Percentiles rank a stretch among this genome's conserved stretches.
Evolutionary conservation across 371 early-diverging fungal genomes (phyloP).

Genomic region (Apophysomyces trapeziformis): DNA sequence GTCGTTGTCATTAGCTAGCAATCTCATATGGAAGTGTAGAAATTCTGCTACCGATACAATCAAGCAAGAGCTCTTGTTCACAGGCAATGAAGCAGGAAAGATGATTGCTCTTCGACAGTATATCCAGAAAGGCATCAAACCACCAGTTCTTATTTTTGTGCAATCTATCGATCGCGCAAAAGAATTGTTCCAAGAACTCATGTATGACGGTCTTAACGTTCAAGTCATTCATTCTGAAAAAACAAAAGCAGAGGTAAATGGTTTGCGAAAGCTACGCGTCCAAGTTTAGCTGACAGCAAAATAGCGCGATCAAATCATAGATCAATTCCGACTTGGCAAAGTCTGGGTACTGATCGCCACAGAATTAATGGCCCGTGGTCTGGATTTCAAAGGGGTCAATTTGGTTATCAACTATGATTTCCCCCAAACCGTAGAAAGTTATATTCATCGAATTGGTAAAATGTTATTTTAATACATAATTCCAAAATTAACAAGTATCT

Average conservation of each 20-base stretch:
- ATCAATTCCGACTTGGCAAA: slow-evolving; percentile 87
- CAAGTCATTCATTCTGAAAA: slow-evolving; percentile 95
- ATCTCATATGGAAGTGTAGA: slow-evolving; percentile 31
- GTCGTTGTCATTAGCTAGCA: background rate
- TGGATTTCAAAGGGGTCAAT: slow-evolving; percentile 93
- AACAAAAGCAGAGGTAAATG: slow-evolving; percentile 77
- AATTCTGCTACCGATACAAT: slow-evolving; percentile 92
- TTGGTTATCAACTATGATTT: slow-evolving; percentile 97
- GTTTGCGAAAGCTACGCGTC: background rate
- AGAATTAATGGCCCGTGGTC: slow-evolving; percentile 95
- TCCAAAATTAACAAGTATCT: background rate
- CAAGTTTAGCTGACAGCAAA: background rate
- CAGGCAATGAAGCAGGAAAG: slow-evolving; percentile 94
- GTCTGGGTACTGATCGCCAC: slow-evolving; percentile 97
- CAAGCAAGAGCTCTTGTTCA: slow-evolving; percentile 88
- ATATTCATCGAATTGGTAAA: slow-evolving; percentile 90
- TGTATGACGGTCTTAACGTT: slow-evolving; percentile 96
- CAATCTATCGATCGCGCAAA: slow-evolving; percentile 96
- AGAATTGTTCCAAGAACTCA: slow-evolving; percentile 91
- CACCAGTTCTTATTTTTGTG: slow-evolving; percentile 94
- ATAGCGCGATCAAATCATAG: slow-evolving; percentile 86
- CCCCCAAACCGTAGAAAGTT: slow-evolving; percentile 90
- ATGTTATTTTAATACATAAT: background rate
- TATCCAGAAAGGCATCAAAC: slow-evolving; percentile 80
- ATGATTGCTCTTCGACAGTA: slow-evolving; percentile 90